Conservation (phyloP, 345 rosid species). For the Populus pruinosa region DNA sequence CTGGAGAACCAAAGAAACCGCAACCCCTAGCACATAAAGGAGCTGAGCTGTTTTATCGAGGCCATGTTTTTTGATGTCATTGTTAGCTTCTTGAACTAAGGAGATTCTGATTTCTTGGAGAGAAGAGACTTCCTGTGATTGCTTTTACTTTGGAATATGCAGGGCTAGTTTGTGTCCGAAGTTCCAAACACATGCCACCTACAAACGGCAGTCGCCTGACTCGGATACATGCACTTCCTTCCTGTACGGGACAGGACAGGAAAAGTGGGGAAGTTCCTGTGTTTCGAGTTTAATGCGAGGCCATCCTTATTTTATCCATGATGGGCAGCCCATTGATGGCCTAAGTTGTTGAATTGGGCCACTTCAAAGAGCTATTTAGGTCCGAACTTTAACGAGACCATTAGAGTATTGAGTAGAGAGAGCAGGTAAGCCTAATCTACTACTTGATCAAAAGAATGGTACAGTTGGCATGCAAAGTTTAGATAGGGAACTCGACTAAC, state of each 20-base stretch:
- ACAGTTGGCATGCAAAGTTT: slow-evolving; percentile 10
- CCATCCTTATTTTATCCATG: not conserved
- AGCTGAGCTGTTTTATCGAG: not conserved
- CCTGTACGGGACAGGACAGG: not conserved
- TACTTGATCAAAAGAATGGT: not conserved
- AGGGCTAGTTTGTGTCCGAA: not conserved
- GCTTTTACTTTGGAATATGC: not conserved
- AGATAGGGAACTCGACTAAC: slow-evolving; percentile 2
- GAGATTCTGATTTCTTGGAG: not conserved
- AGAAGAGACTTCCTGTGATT: not conserved
- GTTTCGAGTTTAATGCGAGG: not conserved
- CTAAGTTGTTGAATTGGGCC: not conserved
- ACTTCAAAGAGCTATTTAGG: not conserved
- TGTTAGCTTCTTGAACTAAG: not conserved
- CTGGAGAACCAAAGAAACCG: slow-evolving; percentile 24
- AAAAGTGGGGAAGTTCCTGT: not conserved
- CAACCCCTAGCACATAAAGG: slow-evolving; percentile 22
- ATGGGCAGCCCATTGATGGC: not conserved
- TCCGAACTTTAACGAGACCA: too few species aligned
- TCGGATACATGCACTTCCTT: too few species aligned
- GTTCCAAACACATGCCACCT: not conserved
- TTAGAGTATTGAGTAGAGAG: not conserved
- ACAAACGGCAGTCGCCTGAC: not conserved
- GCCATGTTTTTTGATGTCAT: not conserved
- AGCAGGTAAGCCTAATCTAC: slow-evolving; percentile 19